Conservation (phyloP, 352 stramenopile genomes). For the Phytophthora crassamura region DNA sequence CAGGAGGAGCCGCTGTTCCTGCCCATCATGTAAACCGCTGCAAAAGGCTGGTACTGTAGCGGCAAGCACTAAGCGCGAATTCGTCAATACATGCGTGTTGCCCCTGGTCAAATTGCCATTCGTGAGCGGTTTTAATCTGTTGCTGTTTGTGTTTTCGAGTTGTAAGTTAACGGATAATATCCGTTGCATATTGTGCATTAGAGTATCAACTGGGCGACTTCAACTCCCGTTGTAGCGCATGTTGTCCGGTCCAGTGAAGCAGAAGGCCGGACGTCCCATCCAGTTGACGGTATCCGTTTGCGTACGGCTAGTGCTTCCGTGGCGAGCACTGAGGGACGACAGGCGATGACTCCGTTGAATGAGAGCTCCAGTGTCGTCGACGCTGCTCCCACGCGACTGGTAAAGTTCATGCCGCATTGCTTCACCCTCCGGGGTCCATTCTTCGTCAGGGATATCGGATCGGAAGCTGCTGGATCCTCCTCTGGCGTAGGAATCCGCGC, state of each 20-base stretch:
- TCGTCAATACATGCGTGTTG: conserved; percentile 19
- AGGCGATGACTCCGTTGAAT: background rate
- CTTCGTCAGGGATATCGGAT: conserved; percentile 38
- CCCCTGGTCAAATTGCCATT: conserved; percentile 3
- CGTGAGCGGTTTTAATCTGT: conserved; percentile 12
- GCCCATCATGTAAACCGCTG: conserved; percentile 61
- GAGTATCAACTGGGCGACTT: background rate
- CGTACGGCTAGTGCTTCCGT: conserved; percentile 12
- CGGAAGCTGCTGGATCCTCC: conserved; percentile 26
- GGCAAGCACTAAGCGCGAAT: conserved; percentile 22
- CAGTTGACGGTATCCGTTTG: conserved; percentile 18
- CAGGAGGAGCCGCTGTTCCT: conserved; percentile 85
- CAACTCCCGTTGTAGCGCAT: conserved; percentile 4
- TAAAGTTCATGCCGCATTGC: conserved; percentile 6
- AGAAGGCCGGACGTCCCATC: conserved; percentile 20
- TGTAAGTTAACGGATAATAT: conserved; percentile 7
- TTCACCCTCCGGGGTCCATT: conserved; percentile 28
- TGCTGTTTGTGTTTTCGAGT: background rate
- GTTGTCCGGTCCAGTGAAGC: conserved; percentile 10
- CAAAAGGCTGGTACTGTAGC: background rate
- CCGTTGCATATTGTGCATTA: conserved; percentile 2
- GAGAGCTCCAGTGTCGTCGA: background rate
- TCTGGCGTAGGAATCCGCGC: conserved; percentile 27
- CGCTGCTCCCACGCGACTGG: background rate
- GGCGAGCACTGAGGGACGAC: conserved; percentile 14